Base-by-base conservation (phyloP, 371 early-diverging fungal species). In the Capillidium rhysosporum region DNA sequence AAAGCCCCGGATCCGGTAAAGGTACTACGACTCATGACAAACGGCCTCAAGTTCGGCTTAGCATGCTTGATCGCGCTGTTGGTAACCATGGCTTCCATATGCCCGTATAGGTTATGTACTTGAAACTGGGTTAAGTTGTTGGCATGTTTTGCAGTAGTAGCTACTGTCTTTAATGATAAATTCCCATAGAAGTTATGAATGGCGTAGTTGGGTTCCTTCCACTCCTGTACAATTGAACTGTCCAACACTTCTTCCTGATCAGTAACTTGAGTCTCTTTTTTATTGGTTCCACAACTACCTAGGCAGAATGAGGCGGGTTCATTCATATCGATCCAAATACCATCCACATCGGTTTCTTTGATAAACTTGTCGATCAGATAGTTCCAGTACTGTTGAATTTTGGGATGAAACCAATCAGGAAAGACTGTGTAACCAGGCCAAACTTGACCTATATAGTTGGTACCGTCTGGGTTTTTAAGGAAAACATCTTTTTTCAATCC, bases 291-390 rank as follows among this genome's bases (percentile, higher is more conserved):
- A 52, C 77, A 69, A 23, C 70, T 56, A 23, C 74, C 69, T 9
- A 63, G 61, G 62, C 75, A 69, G 61, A 82, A 82, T 21, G 72
- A 68, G 0, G 77, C 63, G 1, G 80, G 77, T 55, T 81, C 82
- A 59, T 81, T 80, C 79, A 78, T 77, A 60, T 78, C 80, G 49
- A 77, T 77, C 82, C 81, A 80, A 1, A 77, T 52, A 56, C 82
- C 82, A 57, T 76, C 69, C 39, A 75, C 28, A 2, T 58, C 58
- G 23, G 73, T 64, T 24, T 69, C 58, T 3, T 61, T 56, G 28
- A 63, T 58, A 61, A 66, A 79, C 24, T 61, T 62, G 14, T 26
- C 31, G 12, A 76, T 58, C 57, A 71, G 64, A 38, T 70, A 63
- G 48, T 65, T 56, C 69, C 76, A 73, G 49, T 62, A 84, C 12